Evolutionary conservation across 805 yeast species (phyloP), one percentile per base, ranked within the genome.

Genomic region (Starmerella scarabaei): DNA sequence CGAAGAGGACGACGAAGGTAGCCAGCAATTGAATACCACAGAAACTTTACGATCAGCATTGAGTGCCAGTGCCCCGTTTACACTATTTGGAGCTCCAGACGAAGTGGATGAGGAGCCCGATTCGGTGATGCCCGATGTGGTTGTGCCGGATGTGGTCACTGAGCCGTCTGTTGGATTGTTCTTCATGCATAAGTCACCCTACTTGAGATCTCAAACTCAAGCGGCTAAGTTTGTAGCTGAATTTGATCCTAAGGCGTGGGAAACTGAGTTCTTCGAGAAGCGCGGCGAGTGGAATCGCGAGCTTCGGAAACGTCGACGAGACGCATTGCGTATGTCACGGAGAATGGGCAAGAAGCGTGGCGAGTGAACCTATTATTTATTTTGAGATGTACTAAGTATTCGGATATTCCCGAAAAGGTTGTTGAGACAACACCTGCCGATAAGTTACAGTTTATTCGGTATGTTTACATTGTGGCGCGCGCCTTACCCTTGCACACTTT

Each of bases 111-210:
- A 28, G 7, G 65, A 68, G 30, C 77, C 68, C 38, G 60, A 60
- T 31, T 48, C 57, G 4, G 53, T 51, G 36, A 39, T 49, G 21
- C 49, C 53, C 18, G 55, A 51, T 32, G 42, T 49, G 11, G 46
- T 45, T 9, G 44, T 48, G 1, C 49, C 53, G 12, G 41, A 45
- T 4, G 43, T 38, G 6, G 47, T 41, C 54, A 37, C 55, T 58
- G 40, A 41, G 50, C 52, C 54, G 24, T 60, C 59, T 32, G 58
- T 52, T 42, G 65, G 83, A 6, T 63, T 85, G 27, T 86, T 88
- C 58, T 88, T 93, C 69, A 63, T 78, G 2, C 96, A 88, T 56
- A 80, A 80, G 16, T 86, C 96, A 1, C 95, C 95, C 1, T 88
- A 83, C 61, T 64, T 88, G 47, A 73, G 72, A 37, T 77, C 95